phyloP scores from a whole-genome alignment of 352 stramenopile species.

The Lagenidium giganteum region DNA sequence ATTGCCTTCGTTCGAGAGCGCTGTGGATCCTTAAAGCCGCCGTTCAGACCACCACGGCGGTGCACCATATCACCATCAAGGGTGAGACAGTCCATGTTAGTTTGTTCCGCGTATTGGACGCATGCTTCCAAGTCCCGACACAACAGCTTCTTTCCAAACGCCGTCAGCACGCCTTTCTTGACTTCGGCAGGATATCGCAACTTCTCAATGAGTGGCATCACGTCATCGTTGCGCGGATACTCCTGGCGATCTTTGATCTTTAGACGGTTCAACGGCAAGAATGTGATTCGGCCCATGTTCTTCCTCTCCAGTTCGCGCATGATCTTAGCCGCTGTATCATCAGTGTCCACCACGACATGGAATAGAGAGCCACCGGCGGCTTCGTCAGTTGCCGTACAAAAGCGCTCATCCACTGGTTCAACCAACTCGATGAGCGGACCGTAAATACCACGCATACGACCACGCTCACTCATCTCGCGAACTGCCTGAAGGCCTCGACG shows the following conservation, averaged over 20 bases:
- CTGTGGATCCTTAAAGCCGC: constrained; percentile 91
- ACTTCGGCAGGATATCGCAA: constrained; percentile 84
- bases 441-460: constrained; percentile 80
- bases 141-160: constrained; percentile 97
- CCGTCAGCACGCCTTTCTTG: constrained; percentile 89
- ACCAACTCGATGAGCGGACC: constrained; percentile 98
- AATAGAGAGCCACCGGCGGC: constrained; percentile 95
- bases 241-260: constrained; percentile 79
- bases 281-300: constrained; percentile 95
- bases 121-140: constrained; percentile 92
- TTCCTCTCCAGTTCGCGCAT: constrained; percentile 94
- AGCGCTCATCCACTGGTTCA: constrained; percentile 79
- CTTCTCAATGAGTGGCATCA: constrained; percentile 81
- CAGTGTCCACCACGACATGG: constrained; percentile 98
- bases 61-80: constrained; percentile 97
- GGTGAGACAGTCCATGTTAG: constrained; percentile 97
- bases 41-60: constrained; percentile 91
- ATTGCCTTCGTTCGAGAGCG: constrained; percentile 59
- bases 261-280: constrained; percentile 94
- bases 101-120: constrained; percentile 65
- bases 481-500: constrained; percentile 79
- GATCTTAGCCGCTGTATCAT: constrained; percentile 93
- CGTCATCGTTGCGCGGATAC: constrained; percentile 77
- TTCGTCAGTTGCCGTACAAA: constrained; percentile 94
- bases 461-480: constrained; percentile 80